phyloP scores from a whole-genome alignment of 805 yeast species.

The Pichia scutulata region DNA sequence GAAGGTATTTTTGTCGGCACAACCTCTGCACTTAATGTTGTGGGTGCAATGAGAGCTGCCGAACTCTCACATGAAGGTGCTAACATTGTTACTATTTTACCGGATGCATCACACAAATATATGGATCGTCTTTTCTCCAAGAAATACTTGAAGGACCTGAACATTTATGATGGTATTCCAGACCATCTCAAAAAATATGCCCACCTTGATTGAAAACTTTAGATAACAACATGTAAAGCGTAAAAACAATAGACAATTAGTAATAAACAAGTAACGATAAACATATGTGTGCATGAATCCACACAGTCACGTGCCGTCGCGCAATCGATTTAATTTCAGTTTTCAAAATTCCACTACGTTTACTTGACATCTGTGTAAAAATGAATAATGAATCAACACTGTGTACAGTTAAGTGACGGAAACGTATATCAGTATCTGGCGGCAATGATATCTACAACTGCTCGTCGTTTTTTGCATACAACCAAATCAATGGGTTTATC shows the following conservation, averaged over 20 bases:
- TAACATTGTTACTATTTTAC: constrained; percentile 80
- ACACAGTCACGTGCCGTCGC: constrained; percentile 12
- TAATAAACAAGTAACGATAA: too few relatives aligned
- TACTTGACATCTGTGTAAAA: too few relatives aligned
- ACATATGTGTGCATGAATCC: too few relatives aligned
- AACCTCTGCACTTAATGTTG: constrained; percentile 84
- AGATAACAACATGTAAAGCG: background rate
- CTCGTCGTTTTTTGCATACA: constrained; percentile 11
- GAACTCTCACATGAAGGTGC: constrained; percentile 64
- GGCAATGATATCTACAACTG: background rate
- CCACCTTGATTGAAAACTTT: constrained; percentile 29
- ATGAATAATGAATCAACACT: too few relatives aligned
- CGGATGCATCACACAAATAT: constrained; percentile 87
- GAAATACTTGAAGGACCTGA: constrained; percentile 68
- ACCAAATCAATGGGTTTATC: constrained; percentile 12
- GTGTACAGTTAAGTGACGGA: too few relatives aligned
- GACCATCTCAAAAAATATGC: constrained; percentile 64
- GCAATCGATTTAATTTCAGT: too few relatives aligned
- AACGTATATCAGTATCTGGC: background rate
- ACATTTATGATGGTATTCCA: constrained; percentile 59
- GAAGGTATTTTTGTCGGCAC: constrained; percentile 91
- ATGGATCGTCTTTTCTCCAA: constrained; percentile 73
- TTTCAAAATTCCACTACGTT: too few relatives aligned
- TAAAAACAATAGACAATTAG: too few relatives aligned
- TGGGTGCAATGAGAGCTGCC: constrained; percentile 78